Base-by-base conservation (phyloP, 352 stramenopile genomes). In the Hyaloperonospora brassicae region DNA sequence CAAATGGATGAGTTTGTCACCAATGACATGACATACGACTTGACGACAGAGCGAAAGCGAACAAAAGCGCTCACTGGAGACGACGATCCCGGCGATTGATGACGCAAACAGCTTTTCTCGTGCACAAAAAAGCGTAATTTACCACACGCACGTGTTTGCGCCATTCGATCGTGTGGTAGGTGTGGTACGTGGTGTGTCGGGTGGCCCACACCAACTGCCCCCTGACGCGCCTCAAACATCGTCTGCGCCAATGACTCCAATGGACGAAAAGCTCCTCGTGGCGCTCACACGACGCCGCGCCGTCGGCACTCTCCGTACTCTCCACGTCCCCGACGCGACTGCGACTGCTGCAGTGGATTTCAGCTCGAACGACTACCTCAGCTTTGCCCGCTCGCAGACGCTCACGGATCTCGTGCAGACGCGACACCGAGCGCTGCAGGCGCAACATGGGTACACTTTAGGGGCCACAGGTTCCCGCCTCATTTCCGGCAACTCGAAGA, bases 281-380 rank as follows among this genome's bases (percentile, higher is more conserved):
- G 66, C 66, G 40, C 45, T 82, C 47, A 52, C 45, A 0, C 66
- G 57, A 27, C 74, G 66, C 23, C 59, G 70, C 40, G 47, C 43
- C 2, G 67, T 87, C 25, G 81, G 81, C 31, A 89, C 74, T 27
- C 63, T 86, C 44, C 76, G 81, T 13, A 55, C 53, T 12, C 61
- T 91, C 7, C 64, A 77, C 42, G 34, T 70, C 27, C 47, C 57
- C 0, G 48, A 61, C 12, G 47, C 58, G 10, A 41, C 57, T 10
- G 73, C 64, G 38, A 41, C 59, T 10, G 14, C 24, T 4, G 60
- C 42, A 25, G 66, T 97, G 41, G 96, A 99, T 66, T 98, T 99
- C 67, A 96, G 80, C 57, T 98, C 87, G 49, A 99, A 98, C 62
- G 96, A 99, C 57, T 98, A 98, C 61, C 72, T 99, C 17, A 95